A percentile compares a stretch with the other conserved stretches of the same genome.
These are phyloP conservation scores for Dothistroma pini DNA, from an alignment of 2,329 filamentous ascomycete species.

Conservation along the genomic window DNA sequence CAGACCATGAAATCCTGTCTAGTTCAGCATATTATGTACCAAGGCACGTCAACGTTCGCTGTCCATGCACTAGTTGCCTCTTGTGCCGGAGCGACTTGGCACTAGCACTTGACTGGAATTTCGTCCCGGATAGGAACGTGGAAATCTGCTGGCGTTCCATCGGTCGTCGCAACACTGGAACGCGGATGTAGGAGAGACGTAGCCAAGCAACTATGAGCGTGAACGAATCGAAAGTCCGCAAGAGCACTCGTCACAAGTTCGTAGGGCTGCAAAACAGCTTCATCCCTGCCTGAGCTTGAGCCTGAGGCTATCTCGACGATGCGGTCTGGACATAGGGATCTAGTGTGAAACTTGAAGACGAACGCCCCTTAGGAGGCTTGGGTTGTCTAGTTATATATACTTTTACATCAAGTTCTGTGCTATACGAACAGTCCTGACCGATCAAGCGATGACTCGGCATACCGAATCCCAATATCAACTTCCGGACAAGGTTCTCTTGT, in stretches of 20 bases:
- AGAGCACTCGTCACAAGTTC: not conserved
- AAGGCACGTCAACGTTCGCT: too few species aligned
- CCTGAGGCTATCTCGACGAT: not conserved
- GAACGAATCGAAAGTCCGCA: not conserved
- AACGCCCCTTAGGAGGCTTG: too few species aligned
- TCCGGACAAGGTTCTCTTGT: not conserved
- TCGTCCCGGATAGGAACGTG: not conserved
- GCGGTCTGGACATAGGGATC: not conserved
- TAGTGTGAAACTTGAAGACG: too few species aligned
- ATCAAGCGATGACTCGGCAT: not conserved
- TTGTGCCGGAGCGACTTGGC: not conserved
- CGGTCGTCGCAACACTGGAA: not conserved
- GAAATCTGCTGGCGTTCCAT: not conserved
- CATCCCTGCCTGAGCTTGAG: not conserved
- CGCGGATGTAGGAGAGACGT: not conserved
- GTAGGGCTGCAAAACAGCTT: not conserved
- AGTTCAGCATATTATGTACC: too few species aligned
- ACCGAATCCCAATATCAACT: not conserved
- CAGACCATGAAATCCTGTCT: too few species aligned
- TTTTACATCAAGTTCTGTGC: not conserved
- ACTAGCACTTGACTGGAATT: not conserved
- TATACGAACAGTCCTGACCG: not conserved
- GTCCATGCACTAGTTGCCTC: too few species aligned
- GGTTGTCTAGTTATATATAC: too few species aligned
- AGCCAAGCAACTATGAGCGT: not conserved